These are phyloP conservation scores for Lactuca sativa DNA, from an alignment of 129 eudicot genomes.

Conservation along the genomic window DNA sequence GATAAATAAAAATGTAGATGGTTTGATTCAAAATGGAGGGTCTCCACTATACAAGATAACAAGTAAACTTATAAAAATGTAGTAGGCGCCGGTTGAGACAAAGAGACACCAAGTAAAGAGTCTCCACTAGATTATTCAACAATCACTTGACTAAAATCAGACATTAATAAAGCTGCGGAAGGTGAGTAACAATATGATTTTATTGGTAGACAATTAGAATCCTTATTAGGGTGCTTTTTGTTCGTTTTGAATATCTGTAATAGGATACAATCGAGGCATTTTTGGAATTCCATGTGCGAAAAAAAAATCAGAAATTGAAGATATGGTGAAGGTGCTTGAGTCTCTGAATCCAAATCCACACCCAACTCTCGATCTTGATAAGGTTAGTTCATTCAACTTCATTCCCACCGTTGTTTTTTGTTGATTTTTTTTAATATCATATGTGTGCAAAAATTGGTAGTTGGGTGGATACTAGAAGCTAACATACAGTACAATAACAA, in stretches of 20 bases:
- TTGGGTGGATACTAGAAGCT: slow-evolving; percentile 88
- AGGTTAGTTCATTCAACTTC: slow-evolving; percentile 59
- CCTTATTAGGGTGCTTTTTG: not conserved
- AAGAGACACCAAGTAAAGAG: slow-evolving; percentile 12
- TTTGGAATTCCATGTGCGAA: slow-evolving; percentile 66
- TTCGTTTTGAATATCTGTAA: not conserved
- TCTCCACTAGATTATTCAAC: slow-evolving; percentile 17
- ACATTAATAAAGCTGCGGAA: slow-evolving; percentile 49
- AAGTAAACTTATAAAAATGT: not conserved
- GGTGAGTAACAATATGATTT: slow-evolving; percentile 37
- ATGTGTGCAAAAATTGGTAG: slow-evolving; percentile 31
- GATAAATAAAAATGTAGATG: no score
- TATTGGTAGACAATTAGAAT: not conserved
- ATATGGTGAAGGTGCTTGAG: slow-evolving; percentile 65
- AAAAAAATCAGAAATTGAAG: slow-evolving; percentile 69
- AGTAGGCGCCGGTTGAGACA: slow-evolving; percentile 4
- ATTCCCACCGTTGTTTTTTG: not conserved
- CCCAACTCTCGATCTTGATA: slow-evolving; percentile 62
- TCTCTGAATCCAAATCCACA: slow-evolving; percentile 71
- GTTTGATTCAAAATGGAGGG: no score
- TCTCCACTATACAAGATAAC: no score
- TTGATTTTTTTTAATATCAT: not conserved
- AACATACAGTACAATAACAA: slow-evolving; percentile 80
- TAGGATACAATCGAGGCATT: slow-evolving; percentile 82
- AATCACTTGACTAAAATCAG: slow-evolving; percentile 44